Base-by-base conservation (phyloP, 352 stramenopile species). In the Phytophthora multivora region DNA sequence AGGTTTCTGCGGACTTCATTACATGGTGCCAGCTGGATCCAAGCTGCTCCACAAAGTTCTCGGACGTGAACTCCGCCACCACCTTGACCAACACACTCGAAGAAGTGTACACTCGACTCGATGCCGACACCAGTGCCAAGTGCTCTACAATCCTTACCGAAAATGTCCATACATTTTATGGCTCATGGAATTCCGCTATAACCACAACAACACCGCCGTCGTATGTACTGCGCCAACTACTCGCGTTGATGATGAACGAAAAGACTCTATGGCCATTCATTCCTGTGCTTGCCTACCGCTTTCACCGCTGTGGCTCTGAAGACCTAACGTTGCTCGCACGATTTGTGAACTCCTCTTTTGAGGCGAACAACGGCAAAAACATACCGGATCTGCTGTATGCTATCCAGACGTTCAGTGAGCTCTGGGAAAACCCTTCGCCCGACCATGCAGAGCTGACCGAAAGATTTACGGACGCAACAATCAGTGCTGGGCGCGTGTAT, bases 371-470 rank as follows among this genome's bases (percentile, higher is more conserved):
- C 5, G 40, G 59, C 43, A 7, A 30, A 42, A 39, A 59, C 10
- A 65, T 42, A 0, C 72, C 72, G 2, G 64, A 81, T 43, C 52
- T 91, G 15, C 49, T 91, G 18, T 83, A 77, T 56, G 80, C 79
- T 8, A 51, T 92, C 16, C 85, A 89, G 54, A 63, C 75, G 42
- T 91, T 91, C 53, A 92, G 77, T 11, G 85, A 94, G 59, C 65
- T 94, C 21, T 94, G 85, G 85, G 83, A 94, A 28, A 41, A 28
- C 0, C 83, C 83, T 3, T 66, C 80, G 19, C 79, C 81, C 1
- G 73, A 74, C 39, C 59, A 80, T 28, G 61, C 57, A 0, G 59
- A 77, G 46, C 57, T 94, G 11, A 59, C 75, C 21, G 30, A 64
- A 16, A 66, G 79, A 8, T 92, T 91, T 51, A 80, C 61, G 9